Base-by-base conservation (phyloP, 139 green algal species). In the Chlorella ohadii region DNA sequence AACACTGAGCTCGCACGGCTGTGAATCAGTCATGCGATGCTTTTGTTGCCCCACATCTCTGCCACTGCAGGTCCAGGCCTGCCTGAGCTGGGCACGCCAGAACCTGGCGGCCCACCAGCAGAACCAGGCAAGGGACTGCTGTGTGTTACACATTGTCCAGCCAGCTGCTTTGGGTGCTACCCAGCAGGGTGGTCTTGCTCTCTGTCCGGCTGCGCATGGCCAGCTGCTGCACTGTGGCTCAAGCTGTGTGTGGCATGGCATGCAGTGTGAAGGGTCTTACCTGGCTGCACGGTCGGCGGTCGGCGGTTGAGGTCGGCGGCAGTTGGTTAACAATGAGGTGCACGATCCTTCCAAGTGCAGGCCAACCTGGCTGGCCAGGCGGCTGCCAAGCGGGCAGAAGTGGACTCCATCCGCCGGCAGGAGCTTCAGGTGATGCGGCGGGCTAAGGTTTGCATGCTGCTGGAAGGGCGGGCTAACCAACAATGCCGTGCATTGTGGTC, bases 91-190 rank as follows among this genome's bases (percentile, higher is more conserved):
- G 72, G 72, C 72, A 2, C 44, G 36, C 16, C 72, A 79, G 47
- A 79, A 65, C 72, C 47, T 66, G 72, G 47, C n/a, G 72, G 72
- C 72, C 13, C 72, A 79, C 72, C 72, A 79, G 47, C 47, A 65
- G 72, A 59, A 22, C 51, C 51, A 59, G 51, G 51, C 51, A 59
- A 59, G 51, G 12, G 7, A 6, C 44, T 55, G 44, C 44, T 55
- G n/a, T 33, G n/a, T 20, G 67, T 0, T 28, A 16, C 59, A 66
- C 59, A 66, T 34, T 25, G 20, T 15, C 61, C 4, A 5, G 20
- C 61, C 44, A 51, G 6, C 44, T 51, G 44, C 44, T 51, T 51
- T 51, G 28, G 20, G 61, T 34, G 61, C 25, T 67, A 25, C 59
- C n/a, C 59, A 33, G 59, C 59, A 28, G 27, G 59, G 25, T n/a